Evolutionary conservation across 805 yeast genomes (phyloP).

Genomic region (Kazachstania martiniae): DNA sequence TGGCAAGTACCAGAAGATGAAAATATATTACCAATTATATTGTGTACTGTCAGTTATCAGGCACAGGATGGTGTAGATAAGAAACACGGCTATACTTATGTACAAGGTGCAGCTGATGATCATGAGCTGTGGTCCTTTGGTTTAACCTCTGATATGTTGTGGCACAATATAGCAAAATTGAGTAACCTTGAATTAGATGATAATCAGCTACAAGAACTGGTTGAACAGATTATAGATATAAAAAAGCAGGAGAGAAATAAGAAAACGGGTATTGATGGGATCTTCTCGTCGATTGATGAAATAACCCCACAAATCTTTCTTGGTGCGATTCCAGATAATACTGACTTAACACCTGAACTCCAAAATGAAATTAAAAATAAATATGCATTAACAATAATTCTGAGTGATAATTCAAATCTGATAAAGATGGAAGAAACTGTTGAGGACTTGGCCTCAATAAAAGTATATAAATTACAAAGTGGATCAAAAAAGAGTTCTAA

Average conservation of each 20-base stretch:
- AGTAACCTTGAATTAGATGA: constrained; percentile 23
- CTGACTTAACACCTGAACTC: constrained; percentile 5
- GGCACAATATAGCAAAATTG: constrained; percentile 35
- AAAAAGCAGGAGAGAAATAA: background rate
- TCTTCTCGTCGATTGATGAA: constrained; percentile 8
- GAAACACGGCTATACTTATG: constrained; percentile 44
- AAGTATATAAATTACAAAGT: constrained; percentile 20
- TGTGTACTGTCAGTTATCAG: constrained; percentile 53
- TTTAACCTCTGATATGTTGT: constrained; percentile 44
- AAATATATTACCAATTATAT: constrained; percentile 34
- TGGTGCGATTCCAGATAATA: constrained; percentile 12
- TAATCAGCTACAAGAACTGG: constrained; percentile 16
- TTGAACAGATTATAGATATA: constrained; percentile 3
- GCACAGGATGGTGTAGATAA: constrained; percentile 48
- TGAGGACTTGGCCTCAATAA: constrained; percentile 1
- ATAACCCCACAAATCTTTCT: constrained; percentile 14
- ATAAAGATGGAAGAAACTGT: background rate
- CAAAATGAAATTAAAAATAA: constrained; percentile 3
- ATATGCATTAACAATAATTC: constrained; percentile 11
- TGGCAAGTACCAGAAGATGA: constrained; percentile 27
- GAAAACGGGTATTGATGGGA: constrained; percentile 4
- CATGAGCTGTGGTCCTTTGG: constrained; percentile 74
- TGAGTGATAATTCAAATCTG: constrained; percentile 9
- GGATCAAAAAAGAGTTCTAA: constrained; percentile 59
- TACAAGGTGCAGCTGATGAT: constrained; percentile 93